These are phyloP conservation scores for Neurospora intermedia DNA, from an alignment of 495 filamentous ascomycete species.

Conservation along the genomic window DNA sequence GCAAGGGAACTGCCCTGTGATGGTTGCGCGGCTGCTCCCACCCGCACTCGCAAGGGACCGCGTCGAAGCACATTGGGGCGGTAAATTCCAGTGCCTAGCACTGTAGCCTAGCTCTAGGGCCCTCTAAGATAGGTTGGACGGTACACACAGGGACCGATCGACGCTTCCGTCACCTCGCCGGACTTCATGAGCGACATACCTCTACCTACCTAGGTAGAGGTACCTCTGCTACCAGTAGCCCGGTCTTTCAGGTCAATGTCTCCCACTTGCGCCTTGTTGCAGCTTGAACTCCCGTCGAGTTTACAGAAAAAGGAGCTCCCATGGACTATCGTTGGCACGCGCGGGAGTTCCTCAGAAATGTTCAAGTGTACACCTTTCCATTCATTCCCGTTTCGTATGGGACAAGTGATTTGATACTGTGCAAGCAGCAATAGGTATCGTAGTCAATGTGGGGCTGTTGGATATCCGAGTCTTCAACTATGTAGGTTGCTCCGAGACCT, in stretches of 20 bases:
- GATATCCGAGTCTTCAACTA: background rate
- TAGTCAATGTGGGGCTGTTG: background rate
- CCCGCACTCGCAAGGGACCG: background rate
- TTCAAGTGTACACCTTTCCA: background rate
- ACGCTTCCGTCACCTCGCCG: background rate
- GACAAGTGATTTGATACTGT: background rate
- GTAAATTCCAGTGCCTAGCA: background rate
- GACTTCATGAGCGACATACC: background rate
- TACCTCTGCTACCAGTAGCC: too few relatives aligned
- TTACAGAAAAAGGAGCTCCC: background rate
- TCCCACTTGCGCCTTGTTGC: background rate
- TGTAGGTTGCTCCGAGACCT: background rate
- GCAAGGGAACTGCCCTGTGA: background rate
- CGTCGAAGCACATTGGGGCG: background rate
- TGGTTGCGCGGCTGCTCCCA: background rate
- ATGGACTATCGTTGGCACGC: background rate
- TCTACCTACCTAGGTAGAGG: too few relatives aligned
- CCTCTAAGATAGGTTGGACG: background rate
- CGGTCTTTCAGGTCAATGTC: background rate
- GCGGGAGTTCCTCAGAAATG: background rate
- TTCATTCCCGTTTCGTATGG: background rate
- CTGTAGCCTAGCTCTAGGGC: background rate
- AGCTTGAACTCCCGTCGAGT: background rate
- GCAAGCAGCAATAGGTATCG: background rate
- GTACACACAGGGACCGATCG: background rate